Percentiles rank a stretch among this genome's conserved stretches.
Evolutionary conservation across 495 filamentous ascomycete species (phyloP).

Genomic region (Xylaria sp.): DNA sequence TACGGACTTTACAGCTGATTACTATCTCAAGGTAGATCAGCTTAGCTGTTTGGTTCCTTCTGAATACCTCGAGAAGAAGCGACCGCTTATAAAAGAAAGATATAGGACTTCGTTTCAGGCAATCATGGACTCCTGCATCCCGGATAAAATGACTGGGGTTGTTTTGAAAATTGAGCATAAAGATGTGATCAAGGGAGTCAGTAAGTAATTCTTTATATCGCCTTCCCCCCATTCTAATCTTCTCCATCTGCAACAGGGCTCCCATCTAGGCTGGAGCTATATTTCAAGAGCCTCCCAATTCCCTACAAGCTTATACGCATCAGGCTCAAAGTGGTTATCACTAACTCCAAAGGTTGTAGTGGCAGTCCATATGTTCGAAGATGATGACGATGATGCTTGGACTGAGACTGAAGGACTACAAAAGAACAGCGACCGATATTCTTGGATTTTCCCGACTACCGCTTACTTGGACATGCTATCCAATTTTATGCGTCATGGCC

Average conservation of each 20-base stretch:
- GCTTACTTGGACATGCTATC: background rate
- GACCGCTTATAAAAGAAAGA: background rate
- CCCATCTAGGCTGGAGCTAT: too few relatives aligned
- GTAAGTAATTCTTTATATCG: background rate
- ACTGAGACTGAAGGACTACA: background rate
- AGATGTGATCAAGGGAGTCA: background rate
- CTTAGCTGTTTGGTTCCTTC: too few relatives aligned
- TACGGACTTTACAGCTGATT: background rate
- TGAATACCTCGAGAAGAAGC: background rate
- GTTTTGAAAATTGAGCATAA: conserved; percentile 2
- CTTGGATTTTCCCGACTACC: background rate
- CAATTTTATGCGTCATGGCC: too few relatives aligned
- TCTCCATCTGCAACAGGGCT: background rate
- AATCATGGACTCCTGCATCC: conserved; percentile 4
- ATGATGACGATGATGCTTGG: background rate
- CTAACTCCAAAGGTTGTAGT: background rate
- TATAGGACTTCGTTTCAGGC: background rate
- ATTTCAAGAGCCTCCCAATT: too few relatives aligned
- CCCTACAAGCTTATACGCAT: background rate
- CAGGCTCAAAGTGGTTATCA: background rate
- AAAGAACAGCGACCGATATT: too few relatives aligned
- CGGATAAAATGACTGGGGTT: background rate
- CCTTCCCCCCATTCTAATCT: too few relatives aligned
- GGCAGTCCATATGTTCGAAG: background rate
- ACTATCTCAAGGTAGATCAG: background rate